Evolutionary conservation across 805 yeast species (phyloP).

Genomic region (Babjeviella inositovora): DNA sequence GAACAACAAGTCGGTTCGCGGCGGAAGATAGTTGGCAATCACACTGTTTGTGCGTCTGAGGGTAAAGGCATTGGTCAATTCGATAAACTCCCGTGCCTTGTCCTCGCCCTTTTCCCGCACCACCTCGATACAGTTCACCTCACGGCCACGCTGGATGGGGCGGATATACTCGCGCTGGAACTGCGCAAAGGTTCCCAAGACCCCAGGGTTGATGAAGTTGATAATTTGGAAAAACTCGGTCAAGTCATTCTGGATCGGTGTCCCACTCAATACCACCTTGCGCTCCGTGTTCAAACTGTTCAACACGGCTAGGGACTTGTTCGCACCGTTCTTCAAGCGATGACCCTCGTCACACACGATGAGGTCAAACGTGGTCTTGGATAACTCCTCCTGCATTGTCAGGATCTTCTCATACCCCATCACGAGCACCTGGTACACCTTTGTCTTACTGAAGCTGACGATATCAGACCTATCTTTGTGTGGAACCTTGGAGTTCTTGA

Average conservation of each 20-base stretch:
- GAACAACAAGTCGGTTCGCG: conserved; percentile 59
- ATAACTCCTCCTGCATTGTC: conserved; percentile 32
- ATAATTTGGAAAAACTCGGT: conserved; percentile 68
- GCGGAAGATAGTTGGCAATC: conserved; percentile 44
- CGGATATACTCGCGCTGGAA: conserved; percentile 46
- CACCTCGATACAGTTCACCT: conserved; percentile 32
- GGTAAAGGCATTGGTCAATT: conserved; percentile 48
- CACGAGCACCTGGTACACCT: conserved; percentile 68
- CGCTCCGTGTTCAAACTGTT: conserved; percentile 33
- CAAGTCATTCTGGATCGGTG: conserved; percentile 89
- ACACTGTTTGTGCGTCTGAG: conserved; percentile 56
- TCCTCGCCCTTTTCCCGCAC: conserved; percentile 42
- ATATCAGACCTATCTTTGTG: conserved; percentile 40
- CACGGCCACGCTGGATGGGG: conserved; percentile 66
- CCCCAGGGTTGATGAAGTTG: conserved; percentile 75
- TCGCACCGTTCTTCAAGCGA: conserved; percentile 59
- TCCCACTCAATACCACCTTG: conserved; percentile 65
- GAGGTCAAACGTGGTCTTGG: conserved; percentile 38
- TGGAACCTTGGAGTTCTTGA: conserved; percentile 29
- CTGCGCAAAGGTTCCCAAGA: conserved; percentile 43
- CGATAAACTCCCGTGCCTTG: conserved; percentile 46
- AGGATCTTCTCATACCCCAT: conserved; percentile 79
- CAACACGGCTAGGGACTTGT: conserved; percentile 55
- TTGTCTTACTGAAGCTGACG: conserved; percentile 44
- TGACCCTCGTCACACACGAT: conserved; percentile 95